Evolutionary conservation across 768 basidiomycete genomes (phyloP), one percentile per base, ranked within the genome.

Genomic region (Boletus huronensis): DNA sequence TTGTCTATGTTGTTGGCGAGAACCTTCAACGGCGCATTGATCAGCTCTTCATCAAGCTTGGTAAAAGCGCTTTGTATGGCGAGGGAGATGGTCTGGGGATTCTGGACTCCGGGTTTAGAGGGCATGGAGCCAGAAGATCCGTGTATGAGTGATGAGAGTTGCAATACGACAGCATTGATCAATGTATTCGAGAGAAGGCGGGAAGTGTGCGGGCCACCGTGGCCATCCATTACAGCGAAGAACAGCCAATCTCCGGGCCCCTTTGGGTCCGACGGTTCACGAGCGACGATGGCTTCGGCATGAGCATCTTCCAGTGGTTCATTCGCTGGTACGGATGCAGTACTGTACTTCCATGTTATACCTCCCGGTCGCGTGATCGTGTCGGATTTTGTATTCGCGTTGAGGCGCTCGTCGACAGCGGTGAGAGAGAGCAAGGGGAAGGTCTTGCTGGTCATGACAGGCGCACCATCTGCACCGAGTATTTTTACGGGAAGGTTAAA

Each of bases 161-260:
- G 86, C 35, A 90, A 75, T 0, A 85, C 82, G 52, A 96, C 86
- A 8, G 89, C 87, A 50, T 88, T 90, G 56, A 97, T 89, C 54
- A 98, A 80, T 44, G 87, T 81, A 52, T 86, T 85, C 3, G 90
- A 87, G 48, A 98, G 84, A 32, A 96, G 77, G 52, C 82, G 80
- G 13, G 91, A 93, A 2, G 96, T 98, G 48, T 91, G 80, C 35
- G 74, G 81, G 1, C 97, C 97, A 2, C 82, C 77, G 68, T 98
- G 97, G 3, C 94, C 93, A 62, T 94, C 93, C 85, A 96, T 88
- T 34, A 96, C 85, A 1, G 91, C 76, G 64, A 93, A 94, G 71
- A 96, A 89, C 40, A 93, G 75, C 55, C 88, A 79, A 64, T 91
- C 90, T 14, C 88, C 87, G 2, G 81, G 79, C 0, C 76, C 76